Percentiles rank a stretch among this genome's conserved stretches.
Evolutionary conservation across 2,329 filamentous ascomycete species (phyloP).

Genomic region (Nothophoma quercina): DNA sequence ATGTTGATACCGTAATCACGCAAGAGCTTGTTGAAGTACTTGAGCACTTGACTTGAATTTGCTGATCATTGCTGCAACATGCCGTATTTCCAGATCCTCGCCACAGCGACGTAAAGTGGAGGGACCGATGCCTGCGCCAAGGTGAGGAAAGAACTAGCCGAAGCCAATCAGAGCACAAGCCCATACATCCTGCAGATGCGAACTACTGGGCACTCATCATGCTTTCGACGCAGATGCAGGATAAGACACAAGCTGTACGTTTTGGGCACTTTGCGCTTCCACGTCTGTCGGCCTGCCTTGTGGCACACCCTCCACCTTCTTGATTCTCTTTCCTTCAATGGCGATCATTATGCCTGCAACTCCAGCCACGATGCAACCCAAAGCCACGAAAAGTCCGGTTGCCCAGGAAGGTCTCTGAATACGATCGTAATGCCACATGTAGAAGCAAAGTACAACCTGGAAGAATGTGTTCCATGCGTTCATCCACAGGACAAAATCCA

Average conservation of each 20-base stretch:
- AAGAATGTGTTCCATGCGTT: slow-evolving; percentile 82
- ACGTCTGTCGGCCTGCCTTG: slow-evolving; percentile 27
- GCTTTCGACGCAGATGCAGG: slow-evolving; percentile 29
- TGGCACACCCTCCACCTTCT: slow-evolving; percentile 49
- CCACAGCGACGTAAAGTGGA: slow-evolving; percentile 11
- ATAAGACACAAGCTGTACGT: slow-evolving; percentile 27
- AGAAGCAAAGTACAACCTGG: slow-evolving; percentile 74
- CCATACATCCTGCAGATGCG: slow-evolving; percentile 8
- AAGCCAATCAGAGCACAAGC: slow-evolving; percentile 15
- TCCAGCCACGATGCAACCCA: slow-evolving; percentile 74
- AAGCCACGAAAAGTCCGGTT: slow-evolving; percentile 78
- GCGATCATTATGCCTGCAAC: slow-evolving; percentile 74
- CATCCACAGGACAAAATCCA: slow-evolving; percentile 81
- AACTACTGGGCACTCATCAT: slow-evolving; percentile 31
- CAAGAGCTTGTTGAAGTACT: not conserved
- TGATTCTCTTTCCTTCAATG: slow-evolving; percentile 66
- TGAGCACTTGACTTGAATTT: not conserved
- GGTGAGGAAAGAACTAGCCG: not conserved
- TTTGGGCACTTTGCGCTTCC: slow-evolving; percentile 30
- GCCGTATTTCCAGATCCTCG: slow-evolving; percentile 12
- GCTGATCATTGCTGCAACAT: slow-evolving; percentile 5
- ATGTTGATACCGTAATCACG: not conserved
- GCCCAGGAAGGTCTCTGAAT: slow-evolving; percentile 79
- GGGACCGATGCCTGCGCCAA: not conserved
- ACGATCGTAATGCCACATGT: slow-evolving; percentile 84